Conservation (phyloP, 179 eudicot species). For the Silene coronaria region DNA sequence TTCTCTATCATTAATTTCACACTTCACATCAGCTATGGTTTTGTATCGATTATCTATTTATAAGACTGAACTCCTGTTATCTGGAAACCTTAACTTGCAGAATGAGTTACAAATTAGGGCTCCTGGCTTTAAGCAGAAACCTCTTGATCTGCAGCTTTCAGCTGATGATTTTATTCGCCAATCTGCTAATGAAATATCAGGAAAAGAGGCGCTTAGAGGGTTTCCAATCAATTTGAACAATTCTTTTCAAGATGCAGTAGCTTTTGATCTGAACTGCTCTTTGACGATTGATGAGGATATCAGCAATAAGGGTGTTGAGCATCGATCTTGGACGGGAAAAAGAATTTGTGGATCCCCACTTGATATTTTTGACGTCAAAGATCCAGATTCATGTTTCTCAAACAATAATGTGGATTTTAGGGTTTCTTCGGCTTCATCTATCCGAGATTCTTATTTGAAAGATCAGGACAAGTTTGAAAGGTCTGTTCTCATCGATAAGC, state of each 20-base stretch:
- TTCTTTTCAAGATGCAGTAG: constrained; percentile 7
- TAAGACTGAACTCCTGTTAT: constrained; percentile 29
- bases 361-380: constrained; percentile 44
- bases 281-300: constrained; percentile 31
- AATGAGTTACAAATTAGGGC: constrained; percentile 14
- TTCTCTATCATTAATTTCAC: not conserved
- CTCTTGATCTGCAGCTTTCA: constrained; percentile 40
- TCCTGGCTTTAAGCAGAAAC: constrained; percentile 25
- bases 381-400: constrained; percentile 19
- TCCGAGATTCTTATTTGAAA: constrained; percentile 11
- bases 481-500: constrained; percentile 6
- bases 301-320: constrained; percentile 14
- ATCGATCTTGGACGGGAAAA: constrained; percentile 24
- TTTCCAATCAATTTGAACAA: constrained; percentile 17
- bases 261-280: constrained; percentile 34
- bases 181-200: constrained; percentile 19
- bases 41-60: constrained; percentile 17
- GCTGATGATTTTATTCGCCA: constrained; percentile 30
- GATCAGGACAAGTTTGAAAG: constrained; percentile 17
- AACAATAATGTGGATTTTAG: constrained; percentile 11
- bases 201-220: constrained; percentile 16
- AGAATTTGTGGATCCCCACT: constrained; percentile 11
- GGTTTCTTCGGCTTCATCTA: constrained; percentile 10
- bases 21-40: not conserved
- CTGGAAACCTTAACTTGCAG: constrained; percentile 10